Conservation (phyloP, 768 basidiomycete genomes). For the Kwoniella dendrophila region DNA sequence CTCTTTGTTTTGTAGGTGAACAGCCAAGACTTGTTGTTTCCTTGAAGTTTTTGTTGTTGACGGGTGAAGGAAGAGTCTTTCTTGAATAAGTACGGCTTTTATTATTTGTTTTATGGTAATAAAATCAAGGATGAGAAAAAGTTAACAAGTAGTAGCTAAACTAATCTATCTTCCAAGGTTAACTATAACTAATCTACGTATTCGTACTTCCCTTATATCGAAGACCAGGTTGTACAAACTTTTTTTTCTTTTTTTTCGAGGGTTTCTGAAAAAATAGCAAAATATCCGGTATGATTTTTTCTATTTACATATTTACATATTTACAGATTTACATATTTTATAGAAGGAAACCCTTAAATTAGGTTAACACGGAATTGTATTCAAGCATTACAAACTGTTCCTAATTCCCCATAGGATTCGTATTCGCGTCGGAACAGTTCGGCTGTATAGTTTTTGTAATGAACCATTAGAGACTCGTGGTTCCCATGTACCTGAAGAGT, state of each 20-base stretch:
- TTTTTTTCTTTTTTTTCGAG: slow-evolving; percentile 6
- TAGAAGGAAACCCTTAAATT: too few species aligned
- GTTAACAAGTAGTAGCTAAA: not conserved
- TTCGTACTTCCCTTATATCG: slow-evolving; percentile 1
- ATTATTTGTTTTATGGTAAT: not conserved
- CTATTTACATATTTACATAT: too few species aligned
- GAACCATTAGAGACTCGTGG: not conserved
- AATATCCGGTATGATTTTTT: slow-evolving; percentile 6
- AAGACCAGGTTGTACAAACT: not conserved
- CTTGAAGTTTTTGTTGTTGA: not conserved
- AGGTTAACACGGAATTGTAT: not conserved
- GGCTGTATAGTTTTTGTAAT: not conserved
- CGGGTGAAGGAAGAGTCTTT: not conserved
- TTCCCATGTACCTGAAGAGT: not conserved
- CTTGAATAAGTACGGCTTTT: slow-evolving; percentile 13
- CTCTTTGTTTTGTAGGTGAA: not conserved
- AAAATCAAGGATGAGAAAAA: slow-evolving; percentile 4
- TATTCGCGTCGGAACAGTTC: slow-evolving; percentile 2
- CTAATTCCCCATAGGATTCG: not conserved
- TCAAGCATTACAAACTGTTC: not conserved
- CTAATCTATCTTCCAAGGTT: too few species aligned
- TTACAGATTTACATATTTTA: too few species aligned
- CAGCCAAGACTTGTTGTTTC: too few species aligned
- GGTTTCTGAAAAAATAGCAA: slow-evolving; percentile 2
- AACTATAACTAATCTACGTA: not conserved